These are phyloP conservation scores for Primulina tabacum DNA, from an alignment of 257 asterid species.

Conservation along the genomic window DNA sequence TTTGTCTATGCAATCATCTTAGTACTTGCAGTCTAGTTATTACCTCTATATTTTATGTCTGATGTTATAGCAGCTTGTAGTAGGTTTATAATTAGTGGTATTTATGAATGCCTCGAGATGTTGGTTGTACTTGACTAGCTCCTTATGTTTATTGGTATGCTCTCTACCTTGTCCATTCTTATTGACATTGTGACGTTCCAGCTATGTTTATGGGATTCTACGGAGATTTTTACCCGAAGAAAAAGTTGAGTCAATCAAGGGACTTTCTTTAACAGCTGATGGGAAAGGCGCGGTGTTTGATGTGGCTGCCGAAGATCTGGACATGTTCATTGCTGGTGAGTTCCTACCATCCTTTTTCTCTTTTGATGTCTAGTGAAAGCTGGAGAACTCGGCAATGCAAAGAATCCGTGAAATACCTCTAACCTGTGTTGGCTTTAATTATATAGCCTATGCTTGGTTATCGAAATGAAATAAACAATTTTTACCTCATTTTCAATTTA, in stretches of 20 bases:
- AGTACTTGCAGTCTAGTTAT: not conserved
- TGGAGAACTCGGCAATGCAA: not conserved
- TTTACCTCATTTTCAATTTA: not conserved
- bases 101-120: not conserved
- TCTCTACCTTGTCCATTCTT: not conserved
- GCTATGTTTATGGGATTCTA: slow-evolving; percentile 64
- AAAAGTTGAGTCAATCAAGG: slow-evolving; percentile 82
- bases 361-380: not conserved
- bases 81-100: not conserved
- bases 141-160: not conserved
- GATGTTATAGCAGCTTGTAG: not conserved
- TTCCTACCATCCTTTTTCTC: slow-evolving; percentile 7
- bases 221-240: slow-evolving; percentile 87
- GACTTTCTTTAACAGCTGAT: slow-evolving; percentile 84
- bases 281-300: slow-evolving; percentile 94
- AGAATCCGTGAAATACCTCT: not conserved
- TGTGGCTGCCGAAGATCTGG: slow-evolving; percentile 65
- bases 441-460: not conserved
- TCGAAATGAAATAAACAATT: not conserved
- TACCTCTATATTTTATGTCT: no score
- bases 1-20: not conserved
- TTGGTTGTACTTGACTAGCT: not conserved
- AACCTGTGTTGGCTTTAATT: not conserved
- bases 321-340: slow-evolving; percentile 64
- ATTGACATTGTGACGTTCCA: slow-evolving; percentile 23